A percentile compares a stretch with the other conserved stretches of the same genome.
Evolutionary conservation across 2,329 filamentous ascomycete genomes (phyloP).

Genomic region (Zarea fungicola): DNA sequence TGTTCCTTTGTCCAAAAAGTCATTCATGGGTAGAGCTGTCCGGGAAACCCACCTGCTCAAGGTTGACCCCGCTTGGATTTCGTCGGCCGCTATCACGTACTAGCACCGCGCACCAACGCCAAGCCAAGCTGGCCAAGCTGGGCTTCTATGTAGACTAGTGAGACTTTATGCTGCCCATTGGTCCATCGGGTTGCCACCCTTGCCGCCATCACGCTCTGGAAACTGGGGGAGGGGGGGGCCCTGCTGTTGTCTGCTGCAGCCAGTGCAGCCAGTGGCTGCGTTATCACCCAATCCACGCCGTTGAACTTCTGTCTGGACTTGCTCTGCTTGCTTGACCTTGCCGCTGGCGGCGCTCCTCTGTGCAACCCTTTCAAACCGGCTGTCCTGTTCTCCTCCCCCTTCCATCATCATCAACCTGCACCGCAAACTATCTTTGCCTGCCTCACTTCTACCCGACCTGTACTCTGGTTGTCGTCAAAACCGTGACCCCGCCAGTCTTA

Average conservation of each 20-base stretch:
- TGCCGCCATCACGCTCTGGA: conserved; percentile 10
- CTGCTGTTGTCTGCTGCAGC: not conserved
- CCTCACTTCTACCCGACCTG: not conserved
- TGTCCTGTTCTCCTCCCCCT: not conserved
- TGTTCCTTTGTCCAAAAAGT: no score
- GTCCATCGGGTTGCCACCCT: conserved; percentile 5
- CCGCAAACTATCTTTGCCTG: not conserved
- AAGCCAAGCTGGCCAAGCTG: not conserved
- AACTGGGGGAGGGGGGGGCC: conserved; percentile 11
- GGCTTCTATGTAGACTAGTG: not conserved
- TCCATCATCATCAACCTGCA: not conserved
- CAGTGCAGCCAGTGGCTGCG: conserved; percentile 11
- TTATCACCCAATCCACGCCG: conserved; percentile 14
- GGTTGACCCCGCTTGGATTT: conserved; percentile 5
- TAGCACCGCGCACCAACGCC: conserved; percentile 1
- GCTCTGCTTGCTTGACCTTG: conserved; percentile 10
- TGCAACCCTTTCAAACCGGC: conserved; percentile 5
- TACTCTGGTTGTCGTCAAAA: not conserved
- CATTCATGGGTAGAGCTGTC: no score
- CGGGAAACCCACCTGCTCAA: not conserved
- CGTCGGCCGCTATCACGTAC: conserved; percentile 9
- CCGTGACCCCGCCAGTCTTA: no score
- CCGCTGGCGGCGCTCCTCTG: conserved; percentile 5
- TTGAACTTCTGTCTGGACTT: conserved; percentile 6
- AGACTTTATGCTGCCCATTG: conserved; percentile 3